Conservation (phyloP, 2,329 filamentous ascomycete genomes). For the Aspergillus quadrilineatus region DNA sequence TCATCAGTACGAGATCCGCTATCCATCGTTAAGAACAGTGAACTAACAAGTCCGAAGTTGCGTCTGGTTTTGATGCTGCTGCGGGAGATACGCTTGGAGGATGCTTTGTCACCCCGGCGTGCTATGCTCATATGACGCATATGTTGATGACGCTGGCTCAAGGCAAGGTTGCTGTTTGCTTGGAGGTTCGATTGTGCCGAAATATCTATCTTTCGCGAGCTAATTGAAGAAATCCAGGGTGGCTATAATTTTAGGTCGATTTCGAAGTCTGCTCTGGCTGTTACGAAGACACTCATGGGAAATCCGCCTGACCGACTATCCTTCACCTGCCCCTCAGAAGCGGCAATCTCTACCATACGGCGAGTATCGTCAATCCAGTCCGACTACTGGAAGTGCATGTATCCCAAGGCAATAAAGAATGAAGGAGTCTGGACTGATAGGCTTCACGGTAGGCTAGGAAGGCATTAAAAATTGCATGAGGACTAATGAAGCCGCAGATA, state of each 20-base stretch:
- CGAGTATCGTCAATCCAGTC: slow-evolving; percentile 60
- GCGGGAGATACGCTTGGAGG: slow-evolving; percentile 89
- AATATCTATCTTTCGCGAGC: neutral
- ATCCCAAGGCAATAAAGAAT: slow-evolving; percentile 55
- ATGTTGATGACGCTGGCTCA: slow-evolving; percentile 95
- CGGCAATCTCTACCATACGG: slow-evolving; percentile 57
- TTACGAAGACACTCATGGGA: slow-evolving; percentile 90
- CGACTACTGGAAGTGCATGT: slow-evolving; percentile 83
- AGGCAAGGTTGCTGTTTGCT: slow-evolving; percentile 85
- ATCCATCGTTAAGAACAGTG: neutral
- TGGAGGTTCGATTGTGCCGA: slow-evolving; percentile 57
- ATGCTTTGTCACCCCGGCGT: slow-evolving; percentile 85
- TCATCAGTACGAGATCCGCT: slow-evolving; percentile 61
- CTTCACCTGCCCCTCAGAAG: slow-evolving; percentile 48
- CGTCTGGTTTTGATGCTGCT: slow-evolving; percentile 93
- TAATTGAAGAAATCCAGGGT: slow-evolving; percentile 49
- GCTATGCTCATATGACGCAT: slow-evolving; percentile 98
- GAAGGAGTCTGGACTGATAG: slow-evolving; percentile 48
- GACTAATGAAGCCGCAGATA: slow-evolving; percentile 50
- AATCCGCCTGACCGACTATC: slow-evolving; percentile 72
- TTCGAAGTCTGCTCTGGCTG: slow-evolving; percentile 85
- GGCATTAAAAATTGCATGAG: neutral
- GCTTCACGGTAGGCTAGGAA: slow-evolving; percentile 55
- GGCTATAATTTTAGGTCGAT: slow-evolving; percentile 95
- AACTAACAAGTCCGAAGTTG: slow-evolving; percentile 53